Base-by-base conservation (phyloP, 2,329 filamentous ascomycete genomes). In the Pseudomassariella vexata region DNA sequence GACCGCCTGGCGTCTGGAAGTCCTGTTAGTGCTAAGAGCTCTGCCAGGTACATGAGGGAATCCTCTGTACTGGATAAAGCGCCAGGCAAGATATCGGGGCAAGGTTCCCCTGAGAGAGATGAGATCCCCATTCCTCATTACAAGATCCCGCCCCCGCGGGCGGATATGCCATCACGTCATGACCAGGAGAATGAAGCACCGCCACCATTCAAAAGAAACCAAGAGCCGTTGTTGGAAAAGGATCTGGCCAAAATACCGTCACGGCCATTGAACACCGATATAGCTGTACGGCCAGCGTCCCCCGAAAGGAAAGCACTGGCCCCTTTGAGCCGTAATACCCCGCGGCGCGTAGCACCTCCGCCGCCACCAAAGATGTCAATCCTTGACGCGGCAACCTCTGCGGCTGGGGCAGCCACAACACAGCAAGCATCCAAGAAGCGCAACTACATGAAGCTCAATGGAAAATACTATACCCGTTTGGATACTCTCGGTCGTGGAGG, bases 331-430 rank as follows among this genome's bases (percentile, higher is more conserved):
- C 67, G 70, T 35, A 81, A 79, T 44, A 95, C 87, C 4, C 88
- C 88, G 9, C 83, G 78, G 48, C 71, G 88, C 45, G 73, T 83
- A 15, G 86, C 86, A 2, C 82, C 82, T 3, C 82, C 78, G 0
- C 90, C 90, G 3, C 88, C 88, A 6, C 90, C 92, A 1, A 96
- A 95, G 59, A 96, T 96, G 90, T 92, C 85, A 2, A 83, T 95
- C 6, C 65, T 95, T n/a, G 88, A 96, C 45, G 82, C 89, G 3
- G 90, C 88, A 3, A 95, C 90, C 2, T 78, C 83, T 2, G 81
- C 80, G 9, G 87, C 84, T 4, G 89, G 89, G 10, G 85, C 87
- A 17, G 79, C 84, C 5, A 81, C 84, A 1, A 79, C 86, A 3
- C 73, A 77, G 4, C 84, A 89, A 50, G 67, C 66, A 15, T 73